Conservation (phyloP, 371 early-diverging fungal genomes). For the Cokeromyces recurvatus region DNA sequence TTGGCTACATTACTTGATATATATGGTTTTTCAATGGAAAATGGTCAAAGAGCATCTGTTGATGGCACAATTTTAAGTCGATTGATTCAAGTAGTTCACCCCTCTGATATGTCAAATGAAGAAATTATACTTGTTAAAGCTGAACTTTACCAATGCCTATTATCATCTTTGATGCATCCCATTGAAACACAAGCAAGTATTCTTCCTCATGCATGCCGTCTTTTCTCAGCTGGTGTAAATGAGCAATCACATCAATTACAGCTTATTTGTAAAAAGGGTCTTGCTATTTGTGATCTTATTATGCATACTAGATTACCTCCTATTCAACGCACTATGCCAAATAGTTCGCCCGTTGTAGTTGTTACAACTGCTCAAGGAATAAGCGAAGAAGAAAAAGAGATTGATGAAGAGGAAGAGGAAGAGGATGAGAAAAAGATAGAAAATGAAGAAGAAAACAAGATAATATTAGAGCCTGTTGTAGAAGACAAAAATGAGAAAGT, state of each 20-base stretch:
- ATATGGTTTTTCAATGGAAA: constrained; percentile 33
- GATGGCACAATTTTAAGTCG: constrained; percentile 28
- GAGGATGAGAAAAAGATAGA: background rate
- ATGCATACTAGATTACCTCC: constrained; percentile 59
- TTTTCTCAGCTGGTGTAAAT: constrained; percentile 40
- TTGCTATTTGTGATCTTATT: constrained; percentile 54
- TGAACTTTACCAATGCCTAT: constrained; percentile 32
- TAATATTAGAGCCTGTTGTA: background rate
- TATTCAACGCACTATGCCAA: constrained; percentile 42
- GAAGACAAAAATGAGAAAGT: background rate
- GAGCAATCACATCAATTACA: constrained; percentile 37
- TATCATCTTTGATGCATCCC: constrained; percentile 37
- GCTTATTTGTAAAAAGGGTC: constrained; percentile 38
- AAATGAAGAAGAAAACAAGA: background rate
- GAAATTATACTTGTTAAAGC: constrained; percentile 18
- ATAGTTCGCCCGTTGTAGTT: constrained; percentile 12
- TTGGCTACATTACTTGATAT: constrained; percentile 14
- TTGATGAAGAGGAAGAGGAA: constrained; percentile 2
- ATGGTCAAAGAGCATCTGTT: constrained; percentile 16
- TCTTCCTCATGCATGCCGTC: constrained; percentile 34
- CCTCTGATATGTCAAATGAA: constrained; percentile 14
- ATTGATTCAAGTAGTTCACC: constrained; percentile 22
- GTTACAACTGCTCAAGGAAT: constrained; percentile 14
- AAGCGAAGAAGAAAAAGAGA: background rate
- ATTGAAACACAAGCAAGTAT: constrained; percentile 37